Base-by-base conservation (phyloP, 805 yeast species). In the Candida koratica region DNA sequence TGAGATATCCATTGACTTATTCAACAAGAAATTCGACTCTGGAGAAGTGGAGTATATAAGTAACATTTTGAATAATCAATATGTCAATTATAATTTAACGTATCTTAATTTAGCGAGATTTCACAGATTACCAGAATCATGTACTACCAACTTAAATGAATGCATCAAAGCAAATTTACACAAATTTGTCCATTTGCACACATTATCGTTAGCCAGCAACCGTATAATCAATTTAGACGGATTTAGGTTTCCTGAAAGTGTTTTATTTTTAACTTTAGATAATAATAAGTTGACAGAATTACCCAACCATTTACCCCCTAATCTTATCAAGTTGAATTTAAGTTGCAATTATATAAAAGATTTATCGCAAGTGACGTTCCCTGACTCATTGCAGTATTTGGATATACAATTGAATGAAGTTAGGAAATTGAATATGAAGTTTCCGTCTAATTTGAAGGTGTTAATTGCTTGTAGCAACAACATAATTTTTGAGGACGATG, bases 401-500 rank as follows among this genome's bases (percentile, higher is more conserved):
- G 52, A 48, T 26, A 26, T 48, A 14, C 49, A 44, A 23, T 37
- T 44, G 8, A 48, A 46, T 28, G 32, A 36, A 7, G 28, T 48
- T 9, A 25, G 17, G 16, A 38, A 37, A 15, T 24, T 48, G 12
- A 32, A 36, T 18, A 25, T 42, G n/a, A 25, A 25, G 2, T 44
- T 43, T 28, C 51, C 51, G 6, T 17, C 24, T 8, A 32, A 32
- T 16, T 36, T 48, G 14, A 39, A 41, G 18, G 43, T 44, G n/a
- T 34, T 48, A 17, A 44, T 44, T 18, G 45, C 42, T 5, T 36
- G 46, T 28, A 47, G 50, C 15, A 48, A 48, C 31, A 43, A 48
- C 20, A 45, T 48, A 15, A 33, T 25, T 25, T 37, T 46, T 28
- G 42, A 42, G 28, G 46, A 43, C 18, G 43, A 35, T 25, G 47